These are phyloP conservation scores for Neonectria sp. DNA, from an alignment of 2,329 filamentous ascomycete genomes.

Conservation along the genomic window DNA sequence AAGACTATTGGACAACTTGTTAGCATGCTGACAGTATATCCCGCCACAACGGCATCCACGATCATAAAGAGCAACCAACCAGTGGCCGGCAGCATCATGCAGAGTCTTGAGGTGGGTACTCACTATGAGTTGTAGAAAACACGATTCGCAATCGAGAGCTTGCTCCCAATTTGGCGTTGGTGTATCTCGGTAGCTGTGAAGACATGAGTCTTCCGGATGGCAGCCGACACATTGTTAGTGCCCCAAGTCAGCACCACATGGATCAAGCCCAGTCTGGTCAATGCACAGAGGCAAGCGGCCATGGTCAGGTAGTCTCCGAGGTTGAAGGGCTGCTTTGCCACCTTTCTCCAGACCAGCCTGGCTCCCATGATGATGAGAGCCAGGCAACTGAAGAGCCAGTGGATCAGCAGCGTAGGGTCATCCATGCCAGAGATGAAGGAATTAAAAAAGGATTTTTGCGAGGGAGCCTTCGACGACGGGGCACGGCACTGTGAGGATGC, in stretches of 20 bases:
- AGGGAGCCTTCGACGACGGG: neutral
- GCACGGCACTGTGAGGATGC: neutral
- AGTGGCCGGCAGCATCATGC: neutral
- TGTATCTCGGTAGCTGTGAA: constrained; percentile 31
- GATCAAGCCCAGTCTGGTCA: constrained; percentile 32
- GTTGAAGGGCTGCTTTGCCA: constrained; percentile 26
- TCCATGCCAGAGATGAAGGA: constrained; percentile 24
- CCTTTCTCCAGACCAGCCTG: constrained; percentile 23
- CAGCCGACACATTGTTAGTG: constrained; percentile 31
- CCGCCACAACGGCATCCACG: neutral
- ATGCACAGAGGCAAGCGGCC: constrained; percentile 28
- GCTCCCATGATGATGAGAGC: constrained; percentile 17
- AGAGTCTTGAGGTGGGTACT: neutral
- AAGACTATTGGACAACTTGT: constrained; percentile 24
- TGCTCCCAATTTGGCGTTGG: constrained; percentile 27
- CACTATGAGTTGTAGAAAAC: constrained; percentile 37
- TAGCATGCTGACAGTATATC: neutral
- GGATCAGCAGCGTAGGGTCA: constrained; percentile 35
- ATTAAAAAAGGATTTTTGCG: neutral
- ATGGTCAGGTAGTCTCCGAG: constrained; percentile 33
- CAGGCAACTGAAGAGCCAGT: constrained; percentile 32
- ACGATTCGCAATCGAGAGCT: constrained; percentile 30
- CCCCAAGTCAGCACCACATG: constrained; percentile 34
- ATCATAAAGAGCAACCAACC: too few relatives aligned
- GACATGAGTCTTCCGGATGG: constrained; percentile 24